Evolutionary conservation across 306 rosid species (phyloP).

Genomic region (Macrotyloma uniflorum): DNA sequence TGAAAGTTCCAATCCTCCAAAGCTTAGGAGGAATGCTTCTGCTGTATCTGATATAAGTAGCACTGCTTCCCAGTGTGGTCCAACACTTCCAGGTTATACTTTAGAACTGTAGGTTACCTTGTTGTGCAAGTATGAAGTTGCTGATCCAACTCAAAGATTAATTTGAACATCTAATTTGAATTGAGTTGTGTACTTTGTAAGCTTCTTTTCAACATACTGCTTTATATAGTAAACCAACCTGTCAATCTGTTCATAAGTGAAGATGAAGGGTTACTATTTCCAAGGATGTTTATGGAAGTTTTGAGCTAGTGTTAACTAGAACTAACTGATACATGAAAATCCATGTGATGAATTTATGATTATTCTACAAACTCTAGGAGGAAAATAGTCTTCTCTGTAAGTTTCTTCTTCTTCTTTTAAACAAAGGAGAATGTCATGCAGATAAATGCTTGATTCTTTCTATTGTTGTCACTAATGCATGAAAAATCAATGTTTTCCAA

Average conservation of each 20-base stretch:
- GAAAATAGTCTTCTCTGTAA: background rate
- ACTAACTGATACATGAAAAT: background rate
- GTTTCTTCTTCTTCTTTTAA: background rate
- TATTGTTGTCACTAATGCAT: background rate
- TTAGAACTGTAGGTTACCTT: constrained; percentile 17
- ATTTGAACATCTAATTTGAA: background rate
- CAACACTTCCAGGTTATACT: constrained; percentile 61
- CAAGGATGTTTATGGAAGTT: constrained; percentile 1
- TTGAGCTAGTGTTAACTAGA: background rate
- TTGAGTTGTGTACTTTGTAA: background rate
- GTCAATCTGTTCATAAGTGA: background rate
- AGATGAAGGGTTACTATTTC: background rate
- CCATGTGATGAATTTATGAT: background rate
- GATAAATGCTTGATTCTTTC: background rate
- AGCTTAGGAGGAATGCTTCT: constrained; percentile 66
- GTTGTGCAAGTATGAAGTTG: background rate
- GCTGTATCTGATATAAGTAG: constrained; percentile 71
- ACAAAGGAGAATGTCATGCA: background rate
- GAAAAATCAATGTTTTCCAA: background rate
- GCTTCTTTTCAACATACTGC: constrained; percentile 15
- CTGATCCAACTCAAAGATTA: background rate
- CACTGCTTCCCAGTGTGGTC: constrained; percentile 52
- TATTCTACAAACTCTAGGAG: background rate
- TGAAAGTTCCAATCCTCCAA: constrained; percentile 51
- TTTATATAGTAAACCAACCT: background rate